Conservation (phyloP, 148 eudicot genomes). For the Hydrangea macrophylla region DNA sequence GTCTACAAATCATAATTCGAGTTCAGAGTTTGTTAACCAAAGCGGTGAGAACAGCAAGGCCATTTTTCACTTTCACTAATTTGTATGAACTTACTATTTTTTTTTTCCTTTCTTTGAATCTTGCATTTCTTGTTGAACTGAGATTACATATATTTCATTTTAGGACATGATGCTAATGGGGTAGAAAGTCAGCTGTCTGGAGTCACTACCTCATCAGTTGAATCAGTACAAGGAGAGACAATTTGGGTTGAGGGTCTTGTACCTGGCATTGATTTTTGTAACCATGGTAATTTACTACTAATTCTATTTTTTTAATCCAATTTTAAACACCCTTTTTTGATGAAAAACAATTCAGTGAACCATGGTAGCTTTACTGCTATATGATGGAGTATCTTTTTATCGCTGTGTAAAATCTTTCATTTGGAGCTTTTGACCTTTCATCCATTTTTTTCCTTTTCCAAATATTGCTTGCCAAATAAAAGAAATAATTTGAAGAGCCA, state of each 20-base stretch:
- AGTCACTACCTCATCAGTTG: slow-evolving; percentile 24
- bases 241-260: slow-evolving; percentile 95
- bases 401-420: background rate
- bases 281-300: slow-evolving; percentile 75
- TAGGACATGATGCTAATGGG: slow-evolving; percentile 27
- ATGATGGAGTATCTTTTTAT: background rate
- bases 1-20: slow-evolving; percentile 17
- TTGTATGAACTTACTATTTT: background rate
- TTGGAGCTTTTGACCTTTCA: background rate
- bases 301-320: too few relatives aligned
- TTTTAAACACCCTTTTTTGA: too few relatives aligned
- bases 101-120: background rate
- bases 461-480: too few relatives aligned
- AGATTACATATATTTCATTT: slow-evolving; percentile 6
- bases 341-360: too few relatives aligned
- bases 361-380: slow-evolving; percentile 55
- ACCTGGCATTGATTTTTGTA: slow-evolving; percentile 98
- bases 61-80: slow-evolving; percentile 6
- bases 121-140: slow-evolving; percentile 3
- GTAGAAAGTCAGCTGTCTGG: slow-evolving; percentile 27
- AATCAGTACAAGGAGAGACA: slow-evolving; percentile 54
- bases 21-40: slow-evolving; percentile 20
- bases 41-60: slow-evolving; percentile 32
- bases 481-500: too few relatives aligned
- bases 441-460: background rate